A percentile compares a stretch with the other conserved stretches of the same genome.
Conservation (phyloP, 495 filamentous ascomycete genomes). For the Coniosporium apollinis region DNA sequence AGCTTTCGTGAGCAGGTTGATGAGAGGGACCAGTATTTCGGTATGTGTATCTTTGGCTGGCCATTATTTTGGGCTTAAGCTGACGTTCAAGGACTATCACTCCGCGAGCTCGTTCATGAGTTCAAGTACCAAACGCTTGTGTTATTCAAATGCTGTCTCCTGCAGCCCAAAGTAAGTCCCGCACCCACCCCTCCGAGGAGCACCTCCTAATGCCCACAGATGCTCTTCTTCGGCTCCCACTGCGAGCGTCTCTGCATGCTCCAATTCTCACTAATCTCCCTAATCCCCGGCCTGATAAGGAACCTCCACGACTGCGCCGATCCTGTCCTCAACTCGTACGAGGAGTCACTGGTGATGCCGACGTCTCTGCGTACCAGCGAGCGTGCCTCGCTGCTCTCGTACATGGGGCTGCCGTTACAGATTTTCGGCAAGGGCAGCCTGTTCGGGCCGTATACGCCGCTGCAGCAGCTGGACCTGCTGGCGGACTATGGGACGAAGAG, state of each 20-base stretch:
- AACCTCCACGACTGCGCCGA: constrained; percentile 83
- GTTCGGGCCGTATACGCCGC: constrained; percentile 90
- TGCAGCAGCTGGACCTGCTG: constrained; percentile 88
- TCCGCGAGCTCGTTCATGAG: constrained; percentile 82
- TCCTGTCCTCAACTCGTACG: constrained; percentile 71
- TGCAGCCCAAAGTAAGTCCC: constrained; percentile 73
- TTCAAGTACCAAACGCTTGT: constrained; percentile 89
- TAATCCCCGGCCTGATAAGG: constrained; percentile 80
- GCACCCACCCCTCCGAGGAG: neutral
- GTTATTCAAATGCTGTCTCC: constrained; percentile 75
- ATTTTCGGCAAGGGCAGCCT: constrained; percentile 94
- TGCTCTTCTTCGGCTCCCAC: constrained; percentile 93
- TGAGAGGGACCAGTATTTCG: constrained; percentile 73
- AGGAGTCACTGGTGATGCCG: constrained; percentile 53
- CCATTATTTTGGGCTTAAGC: constrained; percentile 5
- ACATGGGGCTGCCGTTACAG: constrained; percentile 89
- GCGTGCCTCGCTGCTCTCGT: constrained; percentile 69
- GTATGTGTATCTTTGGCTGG: constrained; percentile 24
- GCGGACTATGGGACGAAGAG: constrained; percentile 92
- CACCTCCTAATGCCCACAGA: constrained; percentile 35
- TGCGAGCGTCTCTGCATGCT: constrained; percentile 95
- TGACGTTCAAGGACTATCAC: constrained; percentile 45
- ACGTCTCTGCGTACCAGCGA: constrained; percentile 86
- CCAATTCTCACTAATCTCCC: constrained; percentile 85
- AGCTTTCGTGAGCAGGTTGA: constrained; percentile 50